Conservation (phyloP, 495 filamentous ascomycete species). For the Coniosporium apollinis region DNA sequence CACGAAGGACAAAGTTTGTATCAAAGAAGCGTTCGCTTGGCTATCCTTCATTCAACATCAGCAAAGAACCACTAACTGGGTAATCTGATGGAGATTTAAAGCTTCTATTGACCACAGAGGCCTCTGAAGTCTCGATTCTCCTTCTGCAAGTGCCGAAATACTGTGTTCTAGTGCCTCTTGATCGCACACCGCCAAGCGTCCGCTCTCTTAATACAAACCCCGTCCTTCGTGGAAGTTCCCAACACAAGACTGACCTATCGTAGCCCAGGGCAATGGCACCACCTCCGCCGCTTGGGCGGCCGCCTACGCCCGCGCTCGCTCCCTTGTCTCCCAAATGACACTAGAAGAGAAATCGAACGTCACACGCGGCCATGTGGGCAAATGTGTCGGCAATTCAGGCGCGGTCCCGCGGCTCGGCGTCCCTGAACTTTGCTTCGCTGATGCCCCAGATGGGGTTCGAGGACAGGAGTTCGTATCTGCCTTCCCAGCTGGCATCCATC, state of each 20-base stretch:
- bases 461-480: slow-evolving; percentile 3
- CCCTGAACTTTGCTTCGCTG: slow-evolving; percentile 2
- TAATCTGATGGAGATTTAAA: no score
- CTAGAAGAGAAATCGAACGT: slow-evolving; percentile 3
- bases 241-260: neutral
- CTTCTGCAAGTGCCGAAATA: no score
- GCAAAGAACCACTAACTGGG: no score
- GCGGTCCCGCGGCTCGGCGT: slow-evolving; percentile 1
- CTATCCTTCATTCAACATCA: no score
- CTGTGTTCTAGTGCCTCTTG: no score
- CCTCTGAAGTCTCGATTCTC: no score
- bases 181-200: no score
- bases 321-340: slow-evolving; percentile 3
- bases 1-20: no score
- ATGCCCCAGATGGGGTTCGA: slow-evolving; percentile 3
- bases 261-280: neutral
- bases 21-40: no score
- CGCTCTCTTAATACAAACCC: no score
- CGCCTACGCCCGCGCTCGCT: neutral
- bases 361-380: slow-evolving; percentile 1
- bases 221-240: neutral
- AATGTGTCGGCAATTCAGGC: slow-evolving; percentile 4
- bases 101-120: no score
- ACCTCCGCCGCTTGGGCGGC: neutral
- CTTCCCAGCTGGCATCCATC: slow-evolving; percentile 10